A percentile compares a stretch with the other conserved stretches of the same genome.
Evolutionary conservation across 2,329 filamentous ascomycete species (phyloP).

Genomic region (Thelonectria olida): DNA sequence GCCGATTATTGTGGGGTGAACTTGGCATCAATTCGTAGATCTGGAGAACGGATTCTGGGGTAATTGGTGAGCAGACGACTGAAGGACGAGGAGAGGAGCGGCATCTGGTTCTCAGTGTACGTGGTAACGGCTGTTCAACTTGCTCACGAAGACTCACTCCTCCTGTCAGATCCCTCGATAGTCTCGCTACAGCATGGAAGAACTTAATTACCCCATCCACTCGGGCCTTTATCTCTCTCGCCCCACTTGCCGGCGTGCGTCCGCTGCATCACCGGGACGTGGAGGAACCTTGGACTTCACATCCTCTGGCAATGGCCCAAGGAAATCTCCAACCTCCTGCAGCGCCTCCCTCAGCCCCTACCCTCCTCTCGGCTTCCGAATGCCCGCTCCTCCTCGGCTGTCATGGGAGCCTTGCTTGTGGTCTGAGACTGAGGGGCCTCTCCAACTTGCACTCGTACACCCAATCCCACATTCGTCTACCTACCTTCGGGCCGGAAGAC

Average conservation of each 20-base stretch:
- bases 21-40: background rate
- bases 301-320: background rate
- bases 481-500: background rate
- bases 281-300: slow-evolving; percentile 4
- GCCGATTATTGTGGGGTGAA: slow-evolving; percentile 15
- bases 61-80: too few species aligned
- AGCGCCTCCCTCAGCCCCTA: too few species aligned
- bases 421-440: background rate
- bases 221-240: background rate
- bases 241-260: slow-evolving; percentile 21
- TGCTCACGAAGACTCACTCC: background rate
- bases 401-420: background rate
- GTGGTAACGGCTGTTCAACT: background rate
- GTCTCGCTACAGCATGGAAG: too few species aligned
- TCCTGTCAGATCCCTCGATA: too few species aligned
- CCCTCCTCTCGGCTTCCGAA: too few species aligned
- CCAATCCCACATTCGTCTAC: background rate
- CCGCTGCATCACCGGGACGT: slow-evolving; percentile 11
- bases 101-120: background rate
- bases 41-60: too few species aligned
- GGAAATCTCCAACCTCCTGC: background rate
- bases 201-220: background rate
- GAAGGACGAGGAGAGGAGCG: too few species aligned
- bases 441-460: background rate
- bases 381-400: background rate